Evolutionary conservation across 2,329 filamentous ascomycete species (phyloP).

Genomic region (Ophidiomyces ophidiicola): DNA sequence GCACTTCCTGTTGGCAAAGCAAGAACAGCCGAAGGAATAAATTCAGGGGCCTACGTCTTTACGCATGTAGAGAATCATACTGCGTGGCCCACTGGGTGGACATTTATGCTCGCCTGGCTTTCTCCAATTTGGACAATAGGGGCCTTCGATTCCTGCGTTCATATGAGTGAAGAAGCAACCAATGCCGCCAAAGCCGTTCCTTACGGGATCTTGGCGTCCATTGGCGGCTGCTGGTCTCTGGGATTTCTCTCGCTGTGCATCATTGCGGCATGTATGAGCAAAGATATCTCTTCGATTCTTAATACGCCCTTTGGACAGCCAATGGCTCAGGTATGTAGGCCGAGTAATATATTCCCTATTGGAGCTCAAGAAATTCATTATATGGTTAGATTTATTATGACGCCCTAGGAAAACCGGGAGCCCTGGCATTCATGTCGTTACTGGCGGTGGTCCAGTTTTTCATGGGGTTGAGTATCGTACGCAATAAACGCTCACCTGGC

Average conservation of each 20-base stretch:
- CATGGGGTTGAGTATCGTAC: constrained; percentile 45
- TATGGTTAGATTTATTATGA: constrained; percentile 47
- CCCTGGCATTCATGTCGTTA: constrained; percentile 47
- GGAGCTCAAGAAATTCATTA: neutral
- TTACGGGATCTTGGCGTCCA: constrained; percentile 47
- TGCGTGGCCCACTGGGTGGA: constrained; percentile 46
- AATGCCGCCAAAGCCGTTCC: constrained; percentile 50
- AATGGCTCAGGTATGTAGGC: constrained; percentile 42
- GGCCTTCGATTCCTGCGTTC: constrained; percentile 46
- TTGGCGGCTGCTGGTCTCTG: constrained; percentile 44
- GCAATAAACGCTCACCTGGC: no score
- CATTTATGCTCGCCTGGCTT: constrained; percentile 50
- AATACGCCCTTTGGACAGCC: constrained; percentile 45
- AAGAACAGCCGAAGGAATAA: constrained; percentile 18
- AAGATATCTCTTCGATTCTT: constrained; percentile 40
- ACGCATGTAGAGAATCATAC: constrained; percentile 45
- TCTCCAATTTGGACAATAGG: constrained; percentile 49
- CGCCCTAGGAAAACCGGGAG: constrained; percentile 47
- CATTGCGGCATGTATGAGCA: constrained; percentile 45
- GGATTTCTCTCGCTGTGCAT: constrained; percentile 48
- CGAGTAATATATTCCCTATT: constrained; percentile 1
- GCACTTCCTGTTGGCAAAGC: constrained; percentile 43
- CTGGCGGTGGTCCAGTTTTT: constrained; percentile 51
- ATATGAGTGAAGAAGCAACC: constrained; percentile 50
- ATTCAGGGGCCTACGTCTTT: constrained; percentile 42